Evolutionary conservation across 2,329 filamentous ascomycete genomes (phyloP), one percentile per base, ranked within the genome.

Genomic region (Alternaria brassicicola): DNA sequence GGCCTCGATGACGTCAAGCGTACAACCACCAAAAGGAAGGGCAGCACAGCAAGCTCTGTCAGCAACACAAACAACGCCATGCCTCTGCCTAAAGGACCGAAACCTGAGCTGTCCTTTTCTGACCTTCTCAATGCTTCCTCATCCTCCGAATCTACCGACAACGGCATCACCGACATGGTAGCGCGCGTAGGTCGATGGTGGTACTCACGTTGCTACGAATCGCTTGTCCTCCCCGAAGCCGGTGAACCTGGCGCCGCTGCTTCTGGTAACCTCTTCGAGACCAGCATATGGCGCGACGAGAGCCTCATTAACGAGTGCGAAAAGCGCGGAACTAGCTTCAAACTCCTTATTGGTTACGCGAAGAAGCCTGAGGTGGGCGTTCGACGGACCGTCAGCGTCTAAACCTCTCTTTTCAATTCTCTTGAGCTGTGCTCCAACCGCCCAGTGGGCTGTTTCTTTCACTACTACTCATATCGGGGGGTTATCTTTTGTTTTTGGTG

Each of bases 191-290:
- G 93, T 2, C 86, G 95, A 41, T 98, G 94, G 92, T 99, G 95
- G 95, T 98, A 97, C 78, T 91, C 88, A 9, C 87, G 90, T 51
- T 97, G 94, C 81, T 98, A 97, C 75, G 94, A 97, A 78, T 86
- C 85, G 55, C 83, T 85, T 4, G 82, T 88, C 8, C 67, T 82
- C 4, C 72, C 74, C 6, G 72, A 74, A 55, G 70, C 68, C 17
- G 71, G 69, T 49, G 74, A 75, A 28, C 65, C 69, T 6, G 71
- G 66, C 25, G 69, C 66, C 8, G 68, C 73, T 48, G 74, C 82
- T 48, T 67, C 71, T 2, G 67, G 68, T 43, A 66, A 68, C 39
- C 61, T 76, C 1, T 79, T 81, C 46, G 80, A 81, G 43, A 86
- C 78, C 59, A 89, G 90, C 74, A 91, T 98, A 65, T 98, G 93